Percentiles rank a stretch among this genome's conserved stretches.
These are phyloP conservation scores for Ceratocystis eucalypticola DNA, from an alignment of 2,329 filamentous ascomycete species.

Conservation along the genomic window DNA sequence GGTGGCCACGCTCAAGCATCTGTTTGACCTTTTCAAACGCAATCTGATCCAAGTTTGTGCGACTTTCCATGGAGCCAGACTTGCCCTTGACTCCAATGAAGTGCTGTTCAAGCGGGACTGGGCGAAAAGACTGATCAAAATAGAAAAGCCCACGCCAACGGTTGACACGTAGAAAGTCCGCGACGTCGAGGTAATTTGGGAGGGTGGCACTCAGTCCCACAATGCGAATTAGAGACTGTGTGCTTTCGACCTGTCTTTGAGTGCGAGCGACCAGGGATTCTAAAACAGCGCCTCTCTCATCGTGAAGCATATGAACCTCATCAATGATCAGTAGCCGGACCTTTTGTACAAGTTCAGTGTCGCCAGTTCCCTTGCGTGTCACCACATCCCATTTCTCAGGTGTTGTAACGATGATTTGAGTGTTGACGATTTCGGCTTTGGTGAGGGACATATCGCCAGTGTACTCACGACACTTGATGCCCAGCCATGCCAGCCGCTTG, in stretches of 20 bases:
- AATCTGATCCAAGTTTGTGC: slow-evolving; percentile 76
- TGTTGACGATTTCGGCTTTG: slow-evolving; percentile 88
- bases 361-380: slow-evolving; percentile 89
- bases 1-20: slow-evolving; percentile 84
- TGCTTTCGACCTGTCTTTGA: slow-evolving; percentile 92
- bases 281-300: slow-evolving; percentile 88
- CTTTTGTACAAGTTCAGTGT: slow-evolving; percentile 95
- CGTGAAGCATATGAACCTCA: slow-evolving; percentile 98
- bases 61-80: slow-evolving; percentile 61
- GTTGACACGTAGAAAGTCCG: slow-evolving; percentile 94
- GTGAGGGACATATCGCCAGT: slow-evolving; percentile 99
- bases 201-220: slow-evolving; percentile 90
- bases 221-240: slow-evolving; percentile 91
- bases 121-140: slow-evolving; percentile 89
- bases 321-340: slow-evolving; percentile 93
- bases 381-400: slow-evolving; percentile 99
- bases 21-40: slow-evolving; percentile 90
- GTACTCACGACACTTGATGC: slow-evolving; percentile 79
- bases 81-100: slow-evolving; percentile 96
- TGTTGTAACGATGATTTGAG: slow-evolving; percentile 95
- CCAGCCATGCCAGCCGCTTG: slow-evolving; percentile 84
- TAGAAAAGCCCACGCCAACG: slow-evolving; percentile 87
- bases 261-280: slow-evolving; percentile 93
- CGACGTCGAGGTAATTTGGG: slow-evolving; percentile 92
- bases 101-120: slow-evolving; percentile 91